These are phyloP conservation scores for Cardamine chenopodiifolia DNA, from an alignment of 345 rosid species.

Conservation along the genomic window DNA sequence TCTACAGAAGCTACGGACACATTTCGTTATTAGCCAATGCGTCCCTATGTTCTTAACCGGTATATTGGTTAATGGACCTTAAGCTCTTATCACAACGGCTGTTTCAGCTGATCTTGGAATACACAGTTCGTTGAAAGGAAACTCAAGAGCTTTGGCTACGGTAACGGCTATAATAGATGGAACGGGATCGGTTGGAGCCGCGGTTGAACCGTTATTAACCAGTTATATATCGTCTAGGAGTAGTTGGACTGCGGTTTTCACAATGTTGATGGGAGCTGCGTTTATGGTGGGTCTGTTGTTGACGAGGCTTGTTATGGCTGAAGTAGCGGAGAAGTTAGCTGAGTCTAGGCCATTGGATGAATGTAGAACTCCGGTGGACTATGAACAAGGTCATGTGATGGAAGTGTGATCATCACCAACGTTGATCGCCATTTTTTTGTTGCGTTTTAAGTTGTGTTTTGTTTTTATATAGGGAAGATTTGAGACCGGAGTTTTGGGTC, in stretches of 20 bases:
- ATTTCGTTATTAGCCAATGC: conserved; percentile 65
- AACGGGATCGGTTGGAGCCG: conserved; percentile 97
- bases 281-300: conserved; percentile 75
- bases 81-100: conserved; percentile 93
- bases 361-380: conserved; percentile 33
- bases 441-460: conserved; percentile 22
- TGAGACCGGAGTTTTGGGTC: conserved; percentile 26
- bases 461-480: conserved; percentile 15
- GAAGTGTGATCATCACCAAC: conserved; percentile 38
- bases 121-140: conserved; percentile 85
- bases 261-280: conserved; percentile 93
- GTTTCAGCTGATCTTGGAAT: conserved; percentile 96
- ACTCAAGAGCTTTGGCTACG: conserved; percentile 88
- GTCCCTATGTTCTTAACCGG: conserved; percentile 76
- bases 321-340: conserved; percentile 67
- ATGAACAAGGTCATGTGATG: conserved; percentile 25
- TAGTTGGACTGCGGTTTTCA: conserved; percentile 89
- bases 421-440: conserved; percentile 31
- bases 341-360: conserved; percentile 47
- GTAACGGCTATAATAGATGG: conserved; percentile 98
- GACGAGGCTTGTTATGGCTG: conserved; percentile 77
- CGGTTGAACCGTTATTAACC: conserved; percentile 86
- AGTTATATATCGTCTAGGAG: conserved; percentile 77
- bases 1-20: conserved; percentile 82
- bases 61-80: conserved; percentile 91